Percentiles rank a stretch among this genome's conserved stretches.
Conservation (phyloP, 2,329 filamentous ascomycete species). For the Talaromyces pinophilus region DNA sequence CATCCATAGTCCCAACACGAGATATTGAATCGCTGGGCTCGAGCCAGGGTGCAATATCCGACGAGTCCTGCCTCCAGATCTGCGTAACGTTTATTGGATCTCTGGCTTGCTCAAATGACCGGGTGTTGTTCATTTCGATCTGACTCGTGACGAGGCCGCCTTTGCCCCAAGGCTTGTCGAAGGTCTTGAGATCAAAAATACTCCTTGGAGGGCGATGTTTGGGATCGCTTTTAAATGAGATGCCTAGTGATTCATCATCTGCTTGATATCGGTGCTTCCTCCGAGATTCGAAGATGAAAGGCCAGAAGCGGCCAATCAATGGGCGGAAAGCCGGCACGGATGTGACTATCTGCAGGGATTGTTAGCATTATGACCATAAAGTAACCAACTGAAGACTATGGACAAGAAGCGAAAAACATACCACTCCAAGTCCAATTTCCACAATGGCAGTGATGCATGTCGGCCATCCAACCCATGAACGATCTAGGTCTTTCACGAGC, state of each 20-base stretch:
- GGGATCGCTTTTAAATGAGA: neutral
- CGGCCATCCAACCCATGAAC: constrained; percentile 40
- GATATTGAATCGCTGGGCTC: neutral
- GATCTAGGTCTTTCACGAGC: constrained; percentile 30
- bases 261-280: neutral
- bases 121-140: neutral
- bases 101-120: neutral
- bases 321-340: constrained; percentile 16
- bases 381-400: neutral
- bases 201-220: neutral
- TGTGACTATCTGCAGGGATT: constrained; percentile 9
- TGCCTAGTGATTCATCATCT: neutral
- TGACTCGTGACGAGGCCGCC: neutral
- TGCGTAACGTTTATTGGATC: neutral
- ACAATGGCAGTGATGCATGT: constrained; percentile 35
- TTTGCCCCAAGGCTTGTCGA: neutral
- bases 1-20: neutral
- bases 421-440: constrained; percentile 40
- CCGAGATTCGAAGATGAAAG: constrained; percentile 3
- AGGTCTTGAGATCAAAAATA: neutral
- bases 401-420: constrained; percentile 26
- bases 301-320: constrained; percentile 9
- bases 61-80: neutral
- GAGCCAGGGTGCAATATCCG: neutral
- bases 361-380: constrained; percentile 9